These are phyloP conservation scores for Phialophora chinensis DNA, from an alignment of 2,329 filamentous ascomycete species.

Conservation along the genomic window DNA sequence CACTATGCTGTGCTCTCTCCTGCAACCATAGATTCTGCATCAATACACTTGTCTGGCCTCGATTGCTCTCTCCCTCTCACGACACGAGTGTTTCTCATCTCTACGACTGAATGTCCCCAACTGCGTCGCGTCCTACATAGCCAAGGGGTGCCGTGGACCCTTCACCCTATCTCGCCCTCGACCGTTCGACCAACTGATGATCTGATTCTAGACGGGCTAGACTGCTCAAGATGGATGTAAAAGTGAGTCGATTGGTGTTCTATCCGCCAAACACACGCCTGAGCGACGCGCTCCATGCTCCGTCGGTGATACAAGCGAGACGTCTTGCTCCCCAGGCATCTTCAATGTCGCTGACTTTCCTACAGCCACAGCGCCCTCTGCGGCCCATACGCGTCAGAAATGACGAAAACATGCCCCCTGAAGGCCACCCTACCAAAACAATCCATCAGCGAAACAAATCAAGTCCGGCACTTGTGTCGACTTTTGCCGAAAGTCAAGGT, in stretches of 20 bases:
- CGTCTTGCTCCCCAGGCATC: background rate
- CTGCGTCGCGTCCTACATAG: slow-evolving; percentile 23
- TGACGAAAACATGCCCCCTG: slow-evolving; percentile 72
- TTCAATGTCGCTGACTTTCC: slow-evolving; percentile 34
- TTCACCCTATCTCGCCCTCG: slow-evolving; percentile 2
- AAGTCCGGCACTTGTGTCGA: slow-evolving; percentile 63
- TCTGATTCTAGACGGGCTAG: background rate
- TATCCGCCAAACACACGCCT: background rate
- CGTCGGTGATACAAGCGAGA: background rate
- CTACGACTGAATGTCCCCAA: slow-evolving; percentile 27
- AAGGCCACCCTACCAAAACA: slow-evolving; percentile 58
- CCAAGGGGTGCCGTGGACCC: slow-evolving; percentile 21
- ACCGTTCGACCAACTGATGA: slow-evolving; percentile 2
- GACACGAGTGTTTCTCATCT: slow-evolving; percentile 12
- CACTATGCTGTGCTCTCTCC: slow-evolving; percentile 31
- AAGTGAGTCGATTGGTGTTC: slow-evolving; percentile 46
- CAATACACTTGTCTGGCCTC: slow-evolving; percentile 31
- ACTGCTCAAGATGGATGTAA: slow-evolving; percentile 53
- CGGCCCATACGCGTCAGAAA: slow-evolving; percentile 64
- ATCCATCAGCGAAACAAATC: slow-evolving; percentile 86
- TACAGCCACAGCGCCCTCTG: slow-evolving; percentile 71
- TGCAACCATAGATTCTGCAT: slow-evolving; percentile 36
- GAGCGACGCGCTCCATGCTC: background rate
- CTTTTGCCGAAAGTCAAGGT: slow-evolving; percentile 58
- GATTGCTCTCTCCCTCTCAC: slow-evolving; percentile 30